Evolutionary conservation across 768 basidiomycete genomes (phyloP).

Genomic region (Mycena sanguinolenta): DNA sequence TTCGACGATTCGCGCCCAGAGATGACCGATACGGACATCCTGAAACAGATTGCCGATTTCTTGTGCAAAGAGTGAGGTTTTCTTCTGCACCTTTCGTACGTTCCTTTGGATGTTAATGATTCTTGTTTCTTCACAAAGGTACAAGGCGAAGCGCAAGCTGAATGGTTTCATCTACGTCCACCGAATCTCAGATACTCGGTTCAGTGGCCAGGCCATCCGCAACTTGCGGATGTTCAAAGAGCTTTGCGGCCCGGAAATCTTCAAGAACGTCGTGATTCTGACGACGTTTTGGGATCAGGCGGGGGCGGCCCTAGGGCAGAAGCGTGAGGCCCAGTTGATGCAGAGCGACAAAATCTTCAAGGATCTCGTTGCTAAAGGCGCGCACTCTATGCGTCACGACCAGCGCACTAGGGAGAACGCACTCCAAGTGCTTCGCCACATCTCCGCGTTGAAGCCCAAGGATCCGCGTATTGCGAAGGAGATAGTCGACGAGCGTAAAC

Average conservation of each 20-base stretch:
- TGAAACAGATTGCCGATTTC: constrained; percentile 48
- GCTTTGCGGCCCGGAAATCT: constrained; percentile 50
- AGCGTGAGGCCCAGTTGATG: background rate
- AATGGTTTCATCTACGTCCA: constrained; percentile 58
- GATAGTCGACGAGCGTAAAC: background rate
- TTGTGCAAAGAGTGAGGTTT: constrained; percentile 13
- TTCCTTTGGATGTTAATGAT: constrained; percentile 30
- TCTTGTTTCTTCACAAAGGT: too few species aligned
- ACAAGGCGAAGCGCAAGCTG: too few species aligned
- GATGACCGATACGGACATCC: too few species aligned
- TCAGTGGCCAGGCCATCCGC: constrained; percentile 51
- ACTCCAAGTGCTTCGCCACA: background rate
- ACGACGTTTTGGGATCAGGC: constrained; percentile 6
- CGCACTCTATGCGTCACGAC: constrained; percentile 51
- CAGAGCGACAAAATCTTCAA: constrained; percentile 7
- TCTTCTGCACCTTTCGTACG: background rate
- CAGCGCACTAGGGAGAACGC: background rate
- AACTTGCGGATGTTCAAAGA: constrained; percentile 59
- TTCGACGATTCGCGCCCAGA: too few species aligned
- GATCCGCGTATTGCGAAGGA: background rate
- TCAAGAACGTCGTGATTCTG: constrained; percentile 2
- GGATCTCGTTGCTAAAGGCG: constrained; percentile 51
- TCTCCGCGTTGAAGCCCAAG: background rate
- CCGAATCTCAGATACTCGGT: constrained; percentile 52
- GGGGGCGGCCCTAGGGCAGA: background rate